Conservation (phyloP, 352 stramenopile species). For the Salisapilia sapeloensis region DNA sequence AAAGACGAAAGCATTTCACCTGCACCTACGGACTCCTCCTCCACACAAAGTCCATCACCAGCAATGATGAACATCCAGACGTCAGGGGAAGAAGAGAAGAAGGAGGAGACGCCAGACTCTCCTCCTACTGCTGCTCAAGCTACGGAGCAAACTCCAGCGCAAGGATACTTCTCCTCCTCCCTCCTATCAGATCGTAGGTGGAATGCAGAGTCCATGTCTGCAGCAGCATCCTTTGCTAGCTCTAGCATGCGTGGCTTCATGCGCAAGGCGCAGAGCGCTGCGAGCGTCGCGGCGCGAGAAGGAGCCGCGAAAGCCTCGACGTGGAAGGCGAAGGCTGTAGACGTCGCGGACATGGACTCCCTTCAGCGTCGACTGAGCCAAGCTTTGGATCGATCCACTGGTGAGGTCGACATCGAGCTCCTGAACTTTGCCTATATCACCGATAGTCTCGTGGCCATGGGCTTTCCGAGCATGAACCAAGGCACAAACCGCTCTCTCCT, state of each 20-base stretch:
- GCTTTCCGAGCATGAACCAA: constrained; percentile 80
- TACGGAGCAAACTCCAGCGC: too few relatives aligned
- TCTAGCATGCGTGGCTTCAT: constrained; percentile 71
- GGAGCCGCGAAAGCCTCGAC: constrained; percentile 51
- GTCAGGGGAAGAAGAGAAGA: not conserved
- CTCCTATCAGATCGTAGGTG: too few relatives aligned
- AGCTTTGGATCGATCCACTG: constrained; percentile 56
- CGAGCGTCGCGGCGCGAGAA: constrained; percentile 48
- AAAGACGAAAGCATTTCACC: too few relatives aligned
- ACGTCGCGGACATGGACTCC: constrained; percentile 75
- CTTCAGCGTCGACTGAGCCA: constrained; percentile 66
- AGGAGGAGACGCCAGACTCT: too few relatives aligned
- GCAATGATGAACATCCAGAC: too few relatives aligned
- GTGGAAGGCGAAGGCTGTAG: constrained; percentile 56
- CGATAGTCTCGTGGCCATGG: constrained; percentile 80
- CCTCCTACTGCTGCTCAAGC: too few relatives aligned
- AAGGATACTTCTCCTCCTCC: too few relatives aligned
- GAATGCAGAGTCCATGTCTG: constrained; percentile 48
- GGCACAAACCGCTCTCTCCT: constrained; percentile 56
- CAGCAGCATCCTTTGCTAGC: constrained; percentile 36
- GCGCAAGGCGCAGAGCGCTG: constrained; percentile 68
- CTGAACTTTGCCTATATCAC: constrained; percentile 88
- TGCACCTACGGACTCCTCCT: too few relatives aligned
- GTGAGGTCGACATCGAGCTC: constrained; percentile 68
- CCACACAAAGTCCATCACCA: too few relatives aligned